These are phyloP conservation scores for Aspergillus ellipticus DNA, from an alignment of 495 filamentous ascomycete species.

Conservation along the genomic window DNA sequence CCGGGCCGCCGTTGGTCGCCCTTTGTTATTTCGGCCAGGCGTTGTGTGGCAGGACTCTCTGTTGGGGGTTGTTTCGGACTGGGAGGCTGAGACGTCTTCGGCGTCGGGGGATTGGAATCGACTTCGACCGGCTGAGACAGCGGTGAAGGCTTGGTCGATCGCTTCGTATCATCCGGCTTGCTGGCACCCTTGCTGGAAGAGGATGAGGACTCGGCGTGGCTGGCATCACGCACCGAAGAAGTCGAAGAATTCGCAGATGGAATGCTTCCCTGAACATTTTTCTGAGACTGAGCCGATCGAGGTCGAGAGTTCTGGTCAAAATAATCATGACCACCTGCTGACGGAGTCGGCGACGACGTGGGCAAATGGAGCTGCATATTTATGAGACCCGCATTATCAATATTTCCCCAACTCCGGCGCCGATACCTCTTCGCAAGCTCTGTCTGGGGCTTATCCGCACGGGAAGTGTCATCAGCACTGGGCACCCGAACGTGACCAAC, in stretches of 20 bases:
- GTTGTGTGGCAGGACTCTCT: constrained; percentile 71
- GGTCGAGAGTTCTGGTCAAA: constrained; percentile 40
- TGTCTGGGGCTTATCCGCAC: constrained; percentile 37
- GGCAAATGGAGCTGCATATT: constrained; percentile 39
- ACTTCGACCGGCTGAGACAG: constrained; percentile 77
- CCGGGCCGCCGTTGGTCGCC: constrained; percentile 67
- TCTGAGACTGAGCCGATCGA: constrained; percentile 54
- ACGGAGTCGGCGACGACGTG: constrained; percentile 22
- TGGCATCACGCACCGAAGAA: constrained; percentile 42
- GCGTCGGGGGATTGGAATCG: constrained; percentile 36
- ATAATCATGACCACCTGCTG: constrained; percentile 31
- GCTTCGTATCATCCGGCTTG: constrained; percentile 71
- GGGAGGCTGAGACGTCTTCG: constrained; percentile 17
- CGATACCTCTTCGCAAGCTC: constrained; percentile 75
- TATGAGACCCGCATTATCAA: constrained; percentile 57
- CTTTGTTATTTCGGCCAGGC: constrained; percentile 75
- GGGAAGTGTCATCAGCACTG: constrained; percentile 53
- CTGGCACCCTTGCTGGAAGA: constrained; percentile 53
- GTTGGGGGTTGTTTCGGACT: constrained; percentile 23
- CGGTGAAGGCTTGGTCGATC: constrained; percentile 74
- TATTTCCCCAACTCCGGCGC: constrained; percentile 75
- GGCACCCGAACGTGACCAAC: constrained; percentile 36
- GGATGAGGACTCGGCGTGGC: constrained; percentile 10
- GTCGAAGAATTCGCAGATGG: constrained; percentile 47
- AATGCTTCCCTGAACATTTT: constrained; percentile 55